Evolutionary conservation across 768 basidiomycete genomes (phyloP).

Genomic region (Panaeolus cyanescens): DNA sequence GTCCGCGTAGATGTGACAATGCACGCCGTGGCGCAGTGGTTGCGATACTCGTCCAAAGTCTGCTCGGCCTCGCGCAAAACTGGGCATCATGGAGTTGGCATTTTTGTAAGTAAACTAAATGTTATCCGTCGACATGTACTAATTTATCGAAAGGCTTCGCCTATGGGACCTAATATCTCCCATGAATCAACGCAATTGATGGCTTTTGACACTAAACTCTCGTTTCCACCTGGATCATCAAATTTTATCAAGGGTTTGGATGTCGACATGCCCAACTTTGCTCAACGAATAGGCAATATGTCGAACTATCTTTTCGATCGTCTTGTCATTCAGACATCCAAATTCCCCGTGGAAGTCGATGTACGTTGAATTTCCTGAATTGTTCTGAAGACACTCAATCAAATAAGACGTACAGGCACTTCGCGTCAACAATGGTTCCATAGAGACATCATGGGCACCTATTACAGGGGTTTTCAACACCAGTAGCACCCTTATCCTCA

Average conservation of each 20-base stretch:
- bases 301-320: slow-evolving; percentile 39
- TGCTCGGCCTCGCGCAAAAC: slow-evolving; percentile 24
- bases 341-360: slow-evolving; percentile 33
- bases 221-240: slow-evolving; percentile 18
- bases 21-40: slow-evolving; percentile 15
- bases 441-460: slow-evolving; percentile 41
- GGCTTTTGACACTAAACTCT: slow-evolving; percentile 16
- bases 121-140: not conserved
- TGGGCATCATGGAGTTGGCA: slow-evolving; percentile 34
- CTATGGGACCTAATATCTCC: not conserved
- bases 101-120: slow-evolving; percentile 31
- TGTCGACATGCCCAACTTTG: slow-evolving; percentile 44
- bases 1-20: slow-evolving; percentile 23
- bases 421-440: slow-evolving; percentile 22
- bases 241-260: slow-evolving; percentile 39
- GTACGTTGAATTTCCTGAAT: slow-evolving; percentile 22
- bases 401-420: slow-evolving; percentile 26
- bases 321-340: slow-evolving; percentile 36
- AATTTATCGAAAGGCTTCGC: slow-evolving; percentile 11
- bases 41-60: slow-evolving; percentile 14
- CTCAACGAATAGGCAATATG: slow-evolving; percentile 39
- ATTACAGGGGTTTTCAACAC: slow-evolving; percentile 49
- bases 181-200: not conserved
- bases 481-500: slow-evolving; percentile 27
- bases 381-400: not conserved